phyloP scores from a whole-genome alignment of 805 yeast species.

The Nakazawaea wyomingensis region DNA sequence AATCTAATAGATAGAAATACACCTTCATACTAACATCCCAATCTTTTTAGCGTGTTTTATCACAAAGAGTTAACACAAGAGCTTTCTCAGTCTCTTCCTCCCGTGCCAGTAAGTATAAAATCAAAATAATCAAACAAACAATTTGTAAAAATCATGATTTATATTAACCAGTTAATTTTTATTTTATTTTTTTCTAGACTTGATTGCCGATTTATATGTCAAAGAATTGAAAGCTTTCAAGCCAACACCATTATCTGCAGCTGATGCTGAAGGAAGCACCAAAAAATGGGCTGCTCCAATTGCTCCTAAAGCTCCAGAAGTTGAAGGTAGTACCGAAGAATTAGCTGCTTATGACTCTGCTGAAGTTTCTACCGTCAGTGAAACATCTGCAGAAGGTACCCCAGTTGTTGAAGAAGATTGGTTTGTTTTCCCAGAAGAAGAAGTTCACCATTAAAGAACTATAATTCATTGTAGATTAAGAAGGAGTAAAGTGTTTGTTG shows the following conservation, averaged over 20 bases:
- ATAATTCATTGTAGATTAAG: too few species aligned
- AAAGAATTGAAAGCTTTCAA: constrained; percentile 85
- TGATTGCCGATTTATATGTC: constrained; percentile 80
- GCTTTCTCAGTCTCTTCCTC: constrained; percentile 30
- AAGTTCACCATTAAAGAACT: constrained; percentile 38
- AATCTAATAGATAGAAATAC: too few species aligned
- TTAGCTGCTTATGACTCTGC: constrained; percentile 63
- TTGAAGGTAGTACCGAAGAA: constrained; percentile 64
- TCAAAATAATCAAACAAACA: not conserved
- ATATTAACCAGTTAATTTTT: too few species aligned
- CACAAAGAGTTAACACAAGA: constrained; percentile 25
- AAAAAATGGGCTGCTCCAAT: constrained; percentile 80
- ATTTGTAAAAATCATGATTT: too few species aligned
- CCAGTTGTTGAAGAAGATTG: constrained; percentile 53
- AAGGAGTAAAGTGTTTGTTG: too few species aligned
- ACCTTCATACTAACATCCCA: constrained; percentile 6
- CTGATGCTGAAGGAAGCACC: constrained; percentile 74
- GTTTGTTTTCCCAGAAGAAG: constrained; percentile 76
- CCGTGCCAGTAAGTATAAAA: constrained; percentile 23
- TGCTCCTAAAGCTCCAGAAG: constrained; percentile 69
- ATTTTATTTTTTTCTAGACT: too few species aligned
- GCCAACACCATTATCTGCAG: constrained; percentile 68
- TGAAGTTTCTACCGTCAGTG: constrained; percentile 65
- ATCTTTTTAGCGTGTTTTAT: constrained; percentile 15
- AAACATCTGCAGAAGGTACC: constrained; percentile 38